Base-by-base conservation (phyloP, 2,329 filamentous ascomycete genomes). In the Colletotrichum lini region DNA sequence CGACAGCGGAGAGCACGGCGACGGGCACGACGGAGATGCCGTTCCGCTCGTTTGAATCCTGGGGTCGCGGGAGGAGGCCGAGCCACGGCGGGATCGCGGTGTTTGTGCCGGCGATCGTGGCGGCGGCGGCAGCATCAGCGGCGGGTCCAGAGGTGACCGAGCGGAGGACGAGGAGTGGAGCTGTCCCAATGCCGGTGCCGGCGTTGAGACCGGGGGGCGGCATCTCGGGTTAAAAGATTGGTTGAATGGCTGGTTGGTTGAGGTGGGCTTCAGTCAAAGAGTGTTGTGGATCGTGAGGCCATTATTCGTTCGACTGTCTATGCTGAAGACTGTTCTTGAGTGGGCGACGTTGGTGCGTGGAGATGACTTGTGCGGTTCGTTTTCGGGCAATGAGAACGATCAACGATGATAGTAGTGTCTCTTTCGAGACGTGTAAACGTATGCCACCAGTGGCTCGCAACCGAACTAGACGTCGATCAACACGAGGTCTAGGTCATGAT, bases 21-120 rank as follows among this genome's bases (percentile, higher is more conserved):
- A 73, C 71, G n/a, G 71, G 65, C 21, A 76, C 40, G 4, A 75
- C 69, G 12, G 75, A 64, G 26, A 47, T 50, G 26, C 73, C 71
- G 10, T 57, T 72, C 59, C 65, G 73, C 30, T 74, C 73, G 63
- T 70, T 65, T 8, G 66, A 64, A 30, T 67, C 58, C 16, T 67
- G 58, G 9, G 69, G 59, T 15, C 21, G 13, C 26, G 49, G 21
- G 26, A 18, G 49, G 49, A 53, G 30, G 30, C 30, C 10, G 23
- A 70, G 58, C 56, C 61, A 65, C 45, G 65, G 26, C 9, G 58
- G 65, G n/a, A 58, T 49, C 5, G 58, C 63, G 12, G 40, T 35
- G 58, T 59, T 61, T 18, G 58, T 30, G 30, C 7, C 30, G 30
- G 6, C 30, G 30, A 4, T 63, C 16, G 47, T 38, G 15, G 68